Evolutionary conservation across 176 grass and related monocot genomes (phyloP), one percentile per base, ranked within the genome.

Genomic region (Carex littledalei): DNA sequence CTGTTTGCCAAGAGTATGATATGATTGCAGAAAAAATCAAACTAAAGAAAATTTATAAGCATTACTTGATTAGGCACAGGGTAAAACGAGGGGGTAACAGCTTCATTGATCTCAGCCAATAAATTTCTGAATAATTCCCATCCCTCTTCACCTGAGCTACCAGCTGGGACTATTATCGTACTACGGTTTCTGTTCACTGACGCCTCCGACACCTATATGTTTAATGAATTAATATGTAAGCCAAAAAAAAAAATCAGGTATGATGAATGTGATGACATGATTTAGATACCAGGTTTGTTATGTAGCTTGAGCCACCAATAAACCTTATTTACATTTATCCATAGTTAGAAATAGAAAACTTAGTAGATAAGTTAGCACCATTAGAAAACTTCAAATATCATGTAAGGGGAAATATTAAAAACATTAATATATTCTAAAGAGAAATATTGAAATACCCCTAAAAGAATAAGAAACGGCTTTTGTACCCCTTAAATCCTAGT

Each of bases 91-190:
- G 88, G 87, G 8, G 91, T 90, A 82, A 87, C 89, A 17, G 91
- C 96, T 63, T 92, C 90, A 87, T 95, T 95, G 78, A 99, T 95
- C 72, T 99, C 96, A 50, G 93, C 63, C 54, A 99, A 86, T 65
- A 99, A 86, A 89, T 90, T 95, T 69, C 96, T 94, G 82, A 99
- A 99, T 81, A 93, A 86, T 91, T 93, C 91, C 96, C 96, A 99
- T 58, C 96, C 96, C 87, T 99, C 96, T 92, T 99, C 96, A 45
- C 93, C 90, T 81, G 96, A 91, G 87, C 91, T 99, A 73, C 96
- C 93, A 68, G 96, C 96, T 0, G 96, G 96, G 87, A 99, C 87
- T 84, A 94, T 95, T 58, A 99, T 99, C 15, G 96, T 99, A 72
- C 96, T 99, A 60, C 96, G 93, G 80, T 99, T 99, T 84, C 96